Percentiles rank a stretch among this genome's conserved stretches.
These are phyloP conservation scores for Penicillium soppii DNA, from an alignment of 495 filamentous ascomycete species.

Conservation along the genomic window DNA sequence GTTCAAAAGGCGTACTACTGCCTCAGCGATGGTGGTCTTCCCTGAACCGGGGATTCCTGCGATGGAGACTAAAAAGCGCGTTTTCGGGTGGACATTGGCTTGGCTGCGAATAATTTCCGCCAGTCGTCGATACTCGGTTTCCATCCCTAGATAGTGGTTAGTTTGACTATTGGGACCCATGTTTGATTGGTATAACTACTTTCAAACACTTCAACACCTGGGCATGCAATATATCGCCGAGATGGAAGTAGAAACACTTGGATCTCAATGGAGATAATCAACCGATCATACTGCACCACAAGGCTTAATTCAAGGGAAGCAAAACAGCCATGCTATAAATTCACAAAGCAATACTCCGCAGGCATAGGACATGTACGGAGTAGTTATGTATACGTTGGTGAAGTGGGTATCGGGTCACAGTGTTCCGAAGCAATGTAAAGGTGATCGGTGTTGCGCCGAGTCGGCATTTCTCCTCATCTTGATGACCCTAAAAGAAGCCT, in stretches of 20 bases:
- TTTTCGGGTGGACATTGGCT: conserved; percentile 18
- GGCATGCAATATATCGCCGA: not conserved
- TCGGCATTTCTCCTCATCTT: too few species aligned
- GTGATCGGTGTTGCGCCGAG: conserved; percentile 17
- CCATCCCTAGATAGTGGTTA: conserved; percentile 15
- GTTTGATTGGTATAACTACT: not conserved
- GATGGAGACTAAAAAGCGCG: conserved; percentile 38
- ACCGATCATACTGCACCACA: not conserved
- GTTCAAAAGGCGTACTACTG: conserved; percentile 34
- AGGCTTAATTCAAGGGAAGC: not conserved
- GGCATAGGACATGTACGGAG: not conserved
- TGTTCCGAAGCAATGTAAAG: conserved; percentile 26
- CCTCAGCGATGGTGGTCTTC: conserved; percentile 46
- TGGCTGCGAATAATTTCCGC: conserved; percentile 21
- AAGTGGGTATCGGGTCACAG: conserved; percentile 29
- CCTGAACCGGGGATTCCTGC: conserved; percentile 49
- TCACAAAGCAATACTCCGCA: not conserved
- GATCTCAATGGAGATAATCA: not conserved
- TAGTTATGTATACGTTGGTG: conserved; percentile 19
- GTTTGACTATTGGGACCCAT: not conserved
- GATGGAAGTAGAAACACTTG: not conserved
- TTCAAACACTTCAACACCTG: not conserved
- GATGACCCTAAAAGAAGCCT: too few species aligned
- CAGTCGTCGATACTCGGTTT: conserved; percentile 24
- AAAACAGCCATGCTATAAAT: not conserved